A percentile compares a stretch with the other conserved stretches of the same genome.
phyloP scores from a whole-genome alignment of 805 yeast species.

The Cyberlindnera saturnus region DNA sequence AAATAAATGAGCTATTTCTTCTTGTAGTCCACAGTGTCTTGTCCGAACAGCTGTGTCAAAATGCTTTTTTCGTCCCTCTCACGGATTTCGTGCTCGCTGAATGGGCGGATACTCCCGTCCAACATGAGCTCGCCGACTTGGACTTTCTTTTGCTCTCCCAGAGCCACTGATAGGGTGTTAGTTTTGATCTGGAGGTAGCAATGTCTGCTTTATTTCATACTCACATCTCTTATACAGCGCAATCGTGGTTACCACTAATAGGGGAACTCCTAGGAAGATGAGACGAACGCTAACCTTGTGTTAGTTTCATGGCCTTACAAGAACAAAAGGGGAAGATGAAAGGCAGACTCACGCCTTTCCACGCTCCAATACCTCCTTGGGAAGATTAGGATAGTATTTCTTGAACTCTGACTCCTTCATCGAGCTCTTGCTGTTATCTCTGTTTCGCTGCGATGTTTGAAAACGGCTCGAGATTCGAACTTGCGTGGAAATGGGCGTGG shows the following conservation, averaged over 20 bases:
- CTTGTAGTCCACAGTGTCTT: constrained; percentile 20
- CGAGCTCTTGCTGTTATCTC: background rate
- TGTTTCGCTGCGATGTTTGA: background rate
- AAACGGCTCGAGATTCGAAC: no score
- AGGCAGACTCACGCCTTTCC: constrained; percentile 14
- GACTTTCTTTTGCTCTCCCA: constrained; percentile 19
- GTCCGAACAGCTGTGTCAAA: constrained; percentile 18
- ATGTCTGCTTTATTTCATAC: background rate
- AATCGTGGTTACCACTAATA: constrained; percentile 15
- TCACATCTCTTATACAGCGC: constrained; percentile 17
- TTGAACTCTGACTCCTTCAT: constrained; percentile 20
- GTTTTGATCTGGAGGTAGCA: background rate
- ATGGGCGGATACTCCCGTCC: constrained; percentile 20
- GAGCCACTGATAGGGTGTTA: constrained; percentile 6
- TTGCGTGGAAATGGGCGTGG: no score
- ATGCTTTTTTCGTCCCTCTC: constrained; percentile 16
- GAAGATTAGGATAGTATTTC: constrained; percentile 16
- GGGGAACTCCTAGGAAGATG: constrained; percentile 20
- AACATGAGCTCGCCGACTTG: constrained; percentile 21
- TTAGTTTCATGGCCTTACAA: no score
- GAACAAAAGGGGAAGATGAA: no score
- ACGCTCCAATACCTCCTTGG: constrained; percentile 16
- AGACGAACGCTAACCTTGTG: constrained; percentile 10
- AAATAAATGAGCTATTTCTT: constrained; percentile 2
- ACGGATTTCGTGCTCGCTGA: constrained; percentile 17